Conservation (phyloP, 1,284 basidiomycete genomes). For the Microbotryomycetes sp. region DNA sequence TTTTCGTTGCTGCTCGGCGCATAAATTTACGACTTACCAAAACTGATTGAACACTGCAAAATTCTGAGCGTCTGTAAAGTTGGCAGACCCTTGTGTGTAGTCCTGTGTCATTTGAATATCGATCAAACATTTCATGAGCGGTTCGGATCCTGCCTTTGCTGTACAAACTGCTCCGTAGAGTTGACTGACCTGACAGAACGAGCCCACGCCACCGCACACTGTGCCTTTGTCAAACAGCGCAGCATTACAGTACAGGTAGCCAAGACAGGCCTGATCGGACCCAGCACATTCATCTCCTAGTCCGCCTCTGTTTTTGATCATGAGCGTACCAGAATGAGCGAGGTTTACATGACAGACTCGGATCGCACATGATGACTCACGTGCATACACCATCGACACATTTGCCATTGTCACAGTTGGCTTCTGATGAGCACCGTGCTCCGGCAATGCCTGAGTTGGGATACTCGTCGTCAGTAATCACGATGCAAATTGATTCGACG, state of each 20-base stretch:
- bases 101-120: neutral
- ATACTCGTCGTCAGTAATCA: neutral
- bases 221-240: neutral
- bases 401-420: neutral
- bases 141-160: too few relatives aligned
- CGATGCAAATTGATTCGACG: too few relatives aligned
- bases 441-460: neutral
- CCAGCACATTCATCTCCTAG: neutral
- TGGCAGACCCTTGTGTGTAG: neutral
- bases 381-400: neutral
- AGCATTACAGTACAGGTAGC: constrained; percentile 1
- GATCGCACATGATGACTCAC: too few relatives aligned
- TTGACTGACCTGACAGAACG: constrained; percentile 5
- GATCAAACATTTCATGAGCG: neutral
- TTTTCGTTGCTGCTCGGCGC: neutral
- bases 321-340: too few relatives aligned
- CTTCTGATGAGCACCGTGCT: neutral
- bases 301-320: neutral
- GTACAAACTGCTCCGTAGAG: too few relatives aligned
- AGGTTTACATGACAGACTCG: too few relatives aligned
- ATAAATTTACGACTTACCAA: neutral
- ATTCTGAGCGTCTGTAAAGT: neutral
- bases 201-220: neutral
- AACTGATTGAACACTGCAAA: neutral
- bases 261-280: neutral